These are phyloP conservation scores for Fusarium sp. DNA, from an alignment of 2,329 filamentous ascomycete genomes.

Conservation along the genomic window DNA sequence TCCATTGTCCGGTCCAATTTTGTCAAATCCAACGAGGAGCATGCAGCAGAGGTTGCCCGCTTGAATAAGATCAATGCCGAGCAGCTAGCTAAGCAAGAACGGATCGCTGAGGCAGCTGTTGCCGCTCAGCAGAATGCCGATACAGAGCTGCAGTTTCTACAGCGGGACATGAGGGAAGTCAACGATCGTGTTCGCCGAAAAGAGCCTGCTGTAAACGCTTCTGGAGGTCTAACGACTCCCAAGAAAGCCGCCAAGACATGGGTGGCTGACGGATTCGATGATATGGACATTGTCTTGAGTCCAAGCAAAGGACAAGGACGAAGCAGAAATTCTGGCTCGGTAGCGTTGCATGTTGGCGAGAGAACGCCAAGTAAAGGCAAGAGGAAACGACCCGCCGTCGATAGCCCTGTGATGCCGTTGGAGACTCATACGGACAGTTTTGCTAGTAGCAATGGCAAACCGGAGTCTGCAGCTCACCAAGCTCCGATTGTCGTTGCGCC, in stretches of 20 bases:
- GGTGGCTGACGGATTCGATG: conserved; percentile 82
- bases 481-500: conserved; percentile 39
- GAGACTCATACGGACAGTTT: conserved; percentile 62
- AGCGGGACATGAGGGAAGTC: conserved; percentile 75
- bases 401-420: conserved; percentile 74
- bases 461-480: conserved; percentile 26
- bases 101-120: conserved; percentile 71
- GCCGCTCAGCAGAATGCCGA: conserved; percentile 72
- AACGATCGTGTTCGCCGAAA: conserved; percentile 60
- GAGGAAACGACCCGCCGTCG: conserved; percentile 72
- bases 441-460: conserved; percentile 49
- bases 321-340: conserved; percentile 54
- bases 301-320: conserved; percentile 62
- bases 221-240: conserved; percentile 61
- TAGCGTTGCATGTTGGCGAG: conserved; percentile 60
- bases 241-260: conserved; percentile 67
- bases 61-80: conserved; percentile 73
- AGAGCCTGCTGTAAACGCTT: conserved; percentile 48
- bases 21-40: conserved; percentile 69
- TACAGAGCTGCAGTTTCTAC: conserved; percentile 78
- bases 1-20: conserved; percentile 79
- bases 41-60: conserved; percentile 70
- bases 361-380: conserved; percentile 75
- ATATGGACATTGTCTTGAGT: conserved; percentile 67
- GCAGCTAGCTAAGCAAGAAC: conserved; percentile 70